Evolutionary conservation across 2,329 filamentous ascomycete species (phyloP).

Genomic region (Penicillium hesseltinei): DNA sequence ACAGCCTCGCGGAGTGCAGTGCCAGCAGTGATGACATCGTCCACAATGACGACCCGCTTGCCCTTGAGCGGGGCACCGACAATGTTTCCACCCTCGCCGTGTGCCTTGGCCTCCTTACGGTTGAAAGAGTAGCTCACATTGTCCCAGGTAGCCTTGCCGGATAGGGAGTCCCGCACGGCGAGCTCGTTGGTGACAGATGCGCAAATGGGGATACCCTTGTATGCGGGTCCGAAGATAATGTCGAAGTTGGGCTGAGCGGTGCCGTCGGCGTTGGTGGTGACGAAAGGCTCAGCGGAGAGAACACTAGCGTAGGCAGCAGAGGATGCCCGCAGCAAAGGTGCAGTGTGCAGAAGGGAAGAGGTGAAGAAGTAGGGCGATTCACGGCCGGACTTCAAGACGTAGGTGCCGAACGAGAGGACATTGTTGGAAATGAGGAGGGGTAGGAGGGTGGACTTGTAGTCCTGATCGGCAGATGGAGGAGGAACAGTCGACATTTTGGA

Average conservation of each 20-base stretch:
- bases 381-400: constrained; percentile 87
- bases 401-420: constrained; percentile 45
- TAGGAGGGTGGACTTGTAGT: constrained; percentile 41
- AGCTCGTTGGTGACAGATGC: constrained; percentile 75
- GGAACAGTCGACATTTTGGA: constrained; percentile 28
- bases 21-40: constrained; percentile 95
- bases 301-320: constrained; percentile 74
- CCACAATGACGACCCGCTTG: constrained; percentile 83
- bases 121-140: constrained; percentile 84
- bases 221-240: constrained; percentile 88
- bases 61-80: constrained; percentile 83
- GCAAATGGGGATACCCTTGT: constrained; percentile 95
- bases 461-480: constrained; percentile 28
- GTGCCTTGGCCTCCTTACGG: constrained; percentile 93
- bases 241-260: constrained; percentile 61
- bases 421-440: constrained; percentile 41
- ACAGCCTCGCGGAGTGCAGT: constrained; percentile 93
- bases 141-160: constrained; percentile 58
- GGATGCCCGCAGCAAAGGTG: constrained; percentile 72
- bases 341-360: constrained; percentile 83
- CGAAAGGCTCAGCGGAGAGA: constrained; percentile 49
- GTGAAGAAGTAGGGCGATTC: constrained; percentile 97
- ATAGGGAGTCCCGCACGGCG: constrained; percentile 58
- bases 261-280: constrained; percentile 35
- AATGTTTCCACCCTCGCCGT: constrained; percentile 91